Evolutionary conservation across 768 basidiomycete species (phyloP).

Genomic region (Pisolithus microcarpus): DNA sequence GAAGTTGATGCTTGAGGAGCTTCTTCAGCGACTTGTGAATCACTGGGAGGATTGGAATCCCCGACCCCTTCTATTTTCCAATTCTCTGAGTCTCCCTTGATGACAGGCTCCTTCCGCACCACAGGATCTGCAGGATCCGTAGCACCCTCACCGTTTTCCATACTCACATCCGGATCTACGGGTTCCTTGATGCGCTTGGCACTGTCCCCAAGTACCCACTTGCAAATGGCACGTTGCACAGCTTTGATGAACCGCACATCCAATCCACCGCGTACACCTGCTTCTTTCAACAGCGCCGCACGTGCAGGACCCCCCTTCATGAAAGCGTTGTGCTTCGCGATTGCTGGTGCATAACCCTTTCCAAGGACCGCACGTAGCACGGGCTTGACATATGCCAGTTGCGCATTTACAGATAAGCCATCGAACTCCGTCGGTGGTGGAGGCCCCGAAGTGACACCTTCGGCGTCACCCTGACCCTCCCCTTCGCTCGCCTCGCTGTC

Average conservation of each 20-base stretch:
- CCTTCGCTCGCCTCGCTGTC: conserved; percentile 29
- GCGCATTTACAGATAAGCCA: conserved; percentile 43
- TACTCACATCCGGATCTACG: neutral
- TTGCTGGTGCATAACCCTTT: conserved; percentile 48
- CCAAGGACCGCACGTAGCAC: conserved; percentile 54
- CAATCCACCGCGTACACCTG: conserved; percentile 32
- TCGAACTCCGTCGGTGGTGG: conserved; percentile 44
- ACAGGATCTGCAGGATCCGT: neutral
- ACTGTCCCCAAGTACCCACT: conserved; percentile 20
- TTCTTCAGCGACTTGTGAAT: neutral
- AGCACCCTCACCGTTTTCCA: neutral
- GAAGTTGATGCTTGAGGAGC: neutral
- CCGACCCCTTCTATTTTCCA: conserved; percentile 18
- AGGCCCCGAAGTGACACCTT: conserved; percentile 23
- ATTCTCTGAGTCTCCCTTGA: conserved; percentile 2
- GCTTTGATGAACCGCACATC: conserved; percentile 32
- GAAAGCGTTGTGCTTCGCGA: conserved; percentile 42
- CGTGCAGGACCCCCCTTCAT: conserved; percentile 52
- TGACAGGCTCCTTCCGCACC: neutral
- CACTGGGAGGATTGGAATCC: neutral
- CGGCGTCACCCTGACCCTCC: conserved; percentile 32
- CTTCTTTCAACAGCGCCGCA: conserved; percentile 24
- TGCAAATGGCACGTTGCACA: conserved; percentile 25
- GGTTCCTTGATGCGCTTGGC: conserved; percentile 4
- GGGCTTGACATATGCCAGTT: conserved; percentile 61